These are phyloP conservation scores for Syzygium aqueum DNA, from an alignment of 345 rosid genomes.

Conservation along the genomic window DNA sequence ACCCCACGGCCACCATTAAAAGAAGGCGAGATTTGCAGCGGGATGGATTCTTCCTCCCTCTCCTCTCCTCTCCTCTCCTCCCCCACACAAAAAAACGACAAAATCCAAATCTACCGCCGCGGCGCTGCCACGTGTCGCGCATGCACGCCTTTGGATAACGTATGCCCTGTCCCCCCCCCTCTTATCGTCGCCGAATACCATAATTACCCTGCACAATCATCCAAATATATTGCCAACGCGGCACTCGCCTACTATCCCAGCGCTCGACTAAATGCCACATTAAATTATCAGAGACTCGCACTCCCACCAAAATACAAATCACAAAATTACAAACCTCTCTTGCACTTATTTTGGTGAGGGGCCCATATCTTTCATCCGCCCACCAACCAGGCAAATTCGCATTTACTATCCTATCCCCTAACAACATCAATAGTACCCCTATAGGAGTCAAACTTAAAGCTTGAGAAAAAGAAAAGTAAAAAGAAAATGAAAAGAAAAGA, in stretches of 20 bases:
- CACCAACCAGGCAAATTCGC: background rate
- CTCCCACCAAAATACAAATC: background rate
- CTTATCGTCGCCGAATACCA: background rate
- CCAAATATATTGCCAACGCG: background rate
- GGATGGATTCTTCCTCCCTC: background rate
- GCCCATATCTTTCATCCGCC: background rate
- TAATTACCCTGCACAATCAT: background rate
- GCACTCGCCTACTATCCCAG: too few relatives aligned
- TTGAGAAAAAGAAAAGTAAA: background rate
- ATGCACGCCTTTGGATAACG: background rate
- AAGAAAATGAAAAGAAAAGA: too few relatives aligned
- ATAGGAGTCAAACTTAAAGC: background rate
- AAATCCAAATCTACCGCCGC: background rate
- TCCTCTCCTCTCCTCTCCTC: background rate
- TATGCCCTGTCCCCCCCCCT: background rate
- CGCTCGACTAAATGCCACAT: background rate
- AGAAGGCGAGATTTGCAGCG: background rate
- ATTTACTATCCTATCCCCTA: background rate
- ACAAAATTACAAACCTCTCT: background rate
- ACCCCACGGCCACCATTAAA: background rate
- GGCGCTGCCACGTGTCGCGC: background rate
- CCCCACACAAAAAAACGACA: background rate
- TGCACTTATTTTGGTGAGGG: conserved; percentile 11
- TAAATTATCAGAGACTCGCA: background rate
- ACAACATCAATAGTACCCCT: background rate